These are phyloP conservation scores for Immersiporthe knoxdaviesiana DNA, from an alignment of 2,329 filamentous ascomycete genomes.

Conservation along the genomic window DNA sequence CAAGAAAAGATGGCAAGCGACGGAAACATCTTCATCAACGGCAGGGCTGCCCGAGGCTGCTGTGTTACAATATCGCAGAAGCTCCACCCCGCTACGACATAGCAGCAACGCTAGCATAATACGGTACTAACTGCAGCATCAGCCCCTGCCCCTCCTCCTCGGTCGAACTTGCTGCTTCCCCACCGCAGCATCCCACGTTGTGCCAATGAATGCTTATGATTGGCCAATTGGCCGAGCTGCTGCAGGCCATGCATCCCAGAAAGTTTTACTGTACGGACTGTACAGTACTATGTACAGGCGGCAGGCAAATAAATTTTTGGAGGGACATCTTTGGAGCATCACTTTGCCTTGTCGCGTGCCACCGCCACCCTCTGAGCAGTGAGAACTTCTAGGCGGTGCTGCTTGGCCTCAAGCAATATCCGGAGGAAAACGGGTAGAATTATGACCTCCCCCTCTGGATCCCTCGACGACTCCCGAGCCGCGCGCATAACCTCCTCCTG, in stretches of 20 bases:
- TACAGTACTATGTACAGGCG: no score
- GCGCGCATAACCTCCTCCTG: slow-evolving; percentile 58
- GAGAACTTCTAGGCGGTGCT: neutral
- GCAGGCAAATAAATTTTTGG: slow-evolving; percentile 20
- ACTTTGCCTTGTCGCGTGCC: neutral
- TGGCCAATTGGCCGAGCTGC: slow-evolving; percentile 23
- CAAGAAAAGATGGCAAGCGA: neutral
- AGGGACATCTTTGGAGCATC: slow-evolving; percentile 20
- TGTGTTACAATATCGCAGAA: neutral
- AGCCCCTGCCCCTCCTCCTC: neutral
- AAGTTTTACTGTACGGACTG: no score
- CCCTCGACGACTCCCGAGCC: slow-evolving; percentile 52
- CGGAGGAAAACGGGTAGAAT: neutral
- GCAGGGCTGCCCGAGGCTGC: neutral
- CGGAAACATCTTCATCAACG: neutral
- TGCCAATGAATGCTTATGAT: neutral
- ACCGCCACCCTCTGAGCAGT: neutral
- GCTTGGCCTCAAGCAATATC: neutral
- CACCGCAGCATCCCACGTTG: slow-evolving; percentile 13
- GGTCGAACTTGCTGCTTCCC: neutral
- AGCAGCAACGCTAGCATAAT: neutral
- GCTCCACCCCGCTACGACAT: neutral
- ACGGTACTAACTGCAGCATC: neutral
- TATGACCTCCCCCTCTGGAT: slow-evolving; percentile 21
- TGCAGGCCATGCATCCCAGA: neutral